Evolutionary conservation across 805 yeast genomes (phyloP).

Genomic region (Teunomyces lycoperdinae): DNA sequence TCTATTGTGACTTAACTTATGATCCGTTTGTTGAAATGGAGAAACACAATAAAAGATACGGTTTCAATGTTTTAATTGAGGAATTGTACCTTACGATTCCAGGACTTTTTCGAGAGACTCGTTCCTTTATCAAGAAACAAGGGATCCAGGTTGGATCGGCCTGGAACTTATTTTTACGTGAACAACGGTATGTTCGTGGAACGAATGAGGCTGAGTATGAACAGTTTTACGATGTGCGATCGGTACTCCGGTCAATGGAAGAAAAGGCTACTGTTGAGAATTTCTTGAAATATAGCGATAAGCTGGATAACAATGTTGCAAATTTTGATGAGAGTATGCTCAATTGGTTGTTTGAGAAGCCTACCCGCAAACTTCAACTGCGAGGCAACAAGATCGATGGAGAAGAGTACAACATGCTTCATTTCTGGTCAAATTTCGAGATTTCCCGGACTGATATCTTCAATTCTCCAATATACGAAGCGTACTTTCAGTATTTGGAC

Average conservation of each 20-base stretch:
- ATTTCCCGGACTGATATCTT: constrained; percentile 82
- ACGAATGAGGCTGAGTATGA: constrained; percentile 20
- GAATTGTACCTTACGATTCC: constrained; percentile 85
- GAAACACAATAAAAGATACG: constrained; percentile 66
- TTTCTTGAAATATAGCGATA: constrained; percentile 18
- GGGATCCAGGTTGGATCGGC: constrained; percentile 6
- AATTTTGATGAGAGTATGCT: constrained; percentile 5
- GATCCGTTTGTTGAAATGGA: constrained; percentile 89
- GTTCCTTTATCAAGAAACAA: constrained; percentile 49
- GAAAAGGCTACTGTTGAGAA: constrained; percentile 22
- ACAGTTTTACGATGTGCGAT: constrained; percentile 14
- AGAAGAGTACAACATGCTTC: constrained; percentile 74
- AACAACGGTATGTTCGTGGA: constrained; percentile 24
- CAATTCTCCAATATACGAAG: constrained; percentile 59
- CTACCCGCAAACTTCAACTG: constrained; percentile 17
- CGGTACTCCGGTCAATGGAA: constrained; percentile 28
- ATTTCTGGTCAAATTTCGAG: constrained; percentile 93
- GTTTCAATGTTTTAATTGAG: constrained; percentile 75
- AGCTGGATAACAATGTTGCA: constrained; percentile 19
- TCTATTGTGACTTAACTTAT: constrained; percentile 86
- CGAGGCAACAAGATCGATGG: constrained; percentile 59
- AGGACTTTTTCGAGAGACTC: constrained; percentile 70
- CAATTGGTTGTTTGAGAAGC: constrained; percentile 7
- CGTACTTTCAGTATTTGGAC: constrained; percentile 70
- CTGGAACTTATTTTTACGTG: constrained; percentile 49